phyloP scores from a whole-genome alignment of 2,329 filamentous ascomycete genomes.

The Penicillium olsonii region DNA sequence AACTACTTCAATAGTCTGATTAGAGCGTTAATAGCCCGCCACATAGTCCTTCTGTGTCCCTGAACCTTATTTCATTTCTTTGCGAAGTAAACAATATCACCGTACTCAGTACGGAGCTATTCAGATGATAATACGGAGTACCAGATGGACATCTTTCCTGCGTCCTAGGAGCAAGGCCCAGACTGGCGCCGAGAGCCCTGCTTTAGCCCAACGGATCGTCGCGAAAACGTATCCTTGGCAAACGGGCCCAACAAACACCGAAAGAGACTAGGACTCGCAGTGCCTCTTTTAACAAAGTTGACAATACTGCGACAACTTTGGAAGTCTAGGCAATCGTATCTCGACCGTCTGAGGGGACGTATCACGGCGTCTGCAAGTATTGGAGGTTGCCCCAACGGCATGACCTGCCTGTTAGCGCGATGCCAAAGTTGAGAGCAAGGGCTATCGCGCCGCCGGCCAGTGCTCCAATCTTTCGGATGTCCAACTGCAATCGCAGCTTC shows the following conservation, averaged over 20 bases:
- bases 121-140: neutral
- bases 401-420: too few relatives aligned
- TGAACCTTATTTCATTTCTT: neutral
- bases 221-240: neutral
- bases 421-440: conserved; percentile 51
- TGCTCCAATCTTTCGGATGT: conserved; percentile 54
- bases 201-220: neutral
- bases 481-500: conserved; percentile 47
- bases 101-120: too few relatives aligned
- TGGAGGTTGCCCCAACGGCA: too few relatives aligned
- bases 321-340: too few relatives aligned
- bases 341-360: too few relatives aligned
- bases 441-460: conserved; percentile 56
- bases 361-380: too few relatives aligned
- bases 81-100: too few relatives aligned
- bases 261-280: conserved; percentile 18
- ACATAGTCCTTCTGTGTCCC: neutral
- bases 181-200: conserved; percentile 34
- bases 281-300: too few relatives aligned
- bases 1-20: neutral
- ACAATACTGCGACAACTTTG: too few relatives aligned
- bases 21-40: neutral
- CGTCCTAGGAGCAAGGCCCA: conserved; percentile 44
- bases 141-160: conserved; percentile 33
- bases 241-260: neutral